phyloP scores from a whole-genome alignment of 371 early-diverging fungal genomes.

The Saksenaea oblongispora region DNA sequence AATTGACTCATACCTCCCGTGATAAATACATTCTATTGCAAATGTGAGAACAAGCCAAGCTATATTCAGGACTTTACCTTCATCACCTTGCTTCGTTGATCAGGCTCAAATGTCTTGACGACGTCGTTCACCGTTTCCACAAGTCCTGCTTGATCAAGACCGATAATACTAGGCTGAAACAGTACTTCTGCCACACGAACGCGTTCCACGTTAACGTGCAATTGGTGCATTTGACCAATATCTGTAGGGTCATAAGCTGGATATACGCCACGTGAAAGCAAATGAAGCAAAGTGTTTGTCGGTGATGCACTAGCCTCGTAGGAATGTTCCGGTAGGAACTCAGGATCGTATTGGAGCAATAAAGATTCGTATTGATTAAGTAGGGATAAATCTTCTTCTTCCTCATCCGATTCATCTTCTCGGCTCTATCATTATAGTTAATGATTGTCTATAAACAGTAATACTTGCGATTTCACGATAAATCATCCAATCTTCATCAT shows the following conservation, averaged over 20 bases:
- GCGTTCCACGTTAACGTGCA: conserved; percentile 89
- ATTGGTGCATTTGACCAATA: conserved; percentile 68
- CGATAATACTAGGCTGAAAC: conserved; percentile 85
- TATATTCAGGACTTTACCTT: conserved; percentile 30
- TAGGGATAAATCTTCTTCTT: conserved; percentile 72
- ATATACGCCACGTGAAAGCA: conserved; percentile 56
- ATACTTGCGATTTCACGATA: conserved; percentile 82
- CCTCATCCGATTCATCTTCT: conserved; percentile 85
- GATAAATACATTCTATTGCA: conserved; percentile 64
- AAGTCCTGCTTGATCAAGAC: conserved; percentile 87
- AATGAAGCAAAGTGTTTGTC: conserved; percentile 50
- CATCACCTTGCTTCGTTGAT: conserved; percentile 44
- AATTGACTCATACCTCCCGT: conserved; percentile 79
- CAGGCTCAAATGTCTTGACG: conserved; percentile 58
- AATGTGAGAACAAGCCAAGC: neutral
- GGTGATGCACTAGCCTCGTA: conserved; percentile 51
- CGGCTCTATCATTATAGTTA: conserved; percentile 56
- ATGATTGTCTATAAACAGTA: neutral
- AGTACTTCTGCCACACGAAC: conserved; percentile 85
- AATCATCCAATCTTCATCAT: conserved; percentile 91
- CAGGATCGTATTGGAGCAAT: conserved; percentile 72
- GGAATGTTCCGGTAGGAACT: conserved; percentile 61
- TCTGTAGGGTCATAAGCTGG: conserved; percentile 70
- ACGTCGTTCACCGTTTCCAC: conserved; percentile 75
- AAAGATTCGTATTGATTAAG: conserved; percentile 71